These are phyloP conservation scores for Lasiosphaeria ovina DNA, from an alignment of 495 filamentous ascomycete species.

Conservation along the genomic window DNA sequence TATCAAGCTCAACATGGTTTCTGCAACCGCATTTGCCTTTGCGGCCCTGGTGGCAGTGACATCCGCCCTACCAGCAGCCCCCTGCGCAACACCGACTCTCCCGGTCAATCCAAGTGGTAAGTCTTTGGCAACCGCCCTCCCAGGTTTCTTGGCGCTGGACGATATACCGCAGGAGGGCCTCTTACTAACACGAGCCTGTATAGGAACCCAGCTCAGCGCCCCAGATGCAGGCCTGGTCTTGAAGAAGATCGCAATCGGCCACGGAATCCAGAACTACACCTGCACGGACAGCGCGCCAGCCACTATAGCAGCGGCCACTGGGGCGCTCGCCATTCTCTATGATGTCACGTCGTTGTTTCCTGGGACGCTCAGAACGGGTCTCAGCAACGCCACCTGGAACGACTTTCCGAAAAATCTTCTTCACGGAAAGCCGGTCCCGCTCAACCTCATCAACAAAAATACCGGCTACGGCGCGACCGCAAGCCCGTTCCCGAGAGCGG, in stretches of 20 bases:
- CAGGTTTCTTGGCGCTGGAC: not conserved
- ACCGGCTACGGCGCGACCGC: slow-evolving; percentile 31
- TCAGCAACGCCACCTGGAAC: slow-evolving; percentile 30
- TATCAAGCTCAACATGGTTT: slow-evolving; percentile 26
- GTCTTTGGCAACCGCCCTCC: not conserved
- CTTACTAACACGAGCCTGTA: not conserved
- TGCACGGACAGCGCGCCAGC: slow-evolving; percentile 38
- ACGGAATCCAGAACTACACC: slow-evolving; percentile 78
- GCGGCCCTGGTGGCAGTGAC: slow-evolving; percentile 27
- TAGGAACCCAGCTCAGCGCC: slow-evolving; percentile 41
- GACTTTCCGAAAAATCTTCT: slow-evolving; percentile 33
- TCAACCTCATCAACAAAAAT: slow-evolving; percentile 37
- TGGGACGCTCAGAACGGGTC: slow-evolving; percentile 28
- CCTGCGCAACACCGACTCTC: slow-evolving; percentile 20
- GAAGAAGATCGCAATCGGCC: slow-evolving; percentile 64
- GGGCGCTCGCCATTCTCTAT: slow-evolving; percentile 68
- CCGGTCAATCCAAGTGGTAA: slow-evolving; percentile 25
- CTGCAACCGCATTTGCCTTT: slow-evolving; percentile 22
- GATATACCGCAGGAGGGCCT: not conserved
- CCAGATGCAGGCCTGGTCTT: slow-evolving; percentile 50
- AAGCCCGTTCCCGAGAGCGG: slow-evolving; percentile 41
- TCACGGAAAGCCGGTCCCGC: slow-evolving; percentile 32
- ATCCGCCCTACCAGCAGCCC: slow-evolving; percentile 22
- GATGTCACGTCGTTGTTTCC: slow-evolving; percentile 53
- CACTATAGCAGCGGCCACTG: slow-evolving; percentile 40